phyloP scores from a whole-genome alignment of 768 basidiomycete genomes.

The Coprinopsis strossmayeri region DNA sequence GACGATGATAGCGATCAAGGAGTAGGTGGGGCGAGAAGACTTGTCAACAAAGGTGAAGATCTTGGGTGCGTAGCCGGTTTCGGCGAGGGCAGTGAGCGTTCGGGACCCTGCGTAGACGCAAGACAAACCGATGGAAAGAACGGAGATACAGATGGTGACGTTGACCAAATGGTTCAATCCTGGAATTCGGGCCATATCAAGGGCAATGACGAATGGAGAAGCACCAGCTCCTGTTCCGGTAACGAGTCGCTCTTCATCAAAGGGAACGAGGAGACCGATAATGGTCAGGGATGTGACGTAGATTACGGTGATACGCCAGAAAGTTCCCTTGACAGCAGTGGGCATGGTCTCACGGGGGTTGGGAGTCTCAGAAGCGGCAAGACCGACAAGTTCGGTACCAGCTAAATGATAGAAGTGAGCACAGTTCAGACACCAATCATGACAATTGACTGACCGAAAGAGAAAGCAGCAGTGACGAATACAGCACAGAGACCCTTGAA shows the following conservation, averaged over 20 bases:
- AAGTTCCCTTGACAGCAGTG: slow-evolving; percentile 39
- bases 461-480: slow-evolving; percentile 42
- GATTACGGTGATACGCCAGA: slow-evolving; percentile 44
- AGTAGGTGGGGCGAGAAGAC: slow-evolving; percentile 37
- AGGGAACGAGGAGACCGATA: slow-evolving; percentile 35
- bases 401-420: slow-evolving; percentile 17
- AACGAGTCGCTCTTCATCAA: slow-evolving; percentile 27
- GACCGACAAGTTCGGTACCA: slow-evolving; percentile 41
- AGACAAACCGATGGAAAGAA: slow-evolving; percentile 39
- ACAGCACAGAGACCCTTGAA: slow-evolving; percentile 41
- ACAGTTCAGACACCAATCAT: background rate
- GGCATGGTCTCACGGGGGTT: slow-evolving; percentile 39
- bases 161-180: slow-evolving; percentile 40
- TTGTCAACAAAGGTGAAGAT: slow-evolving; percentile 41
- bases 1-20: slow-evolving; percentile 28
- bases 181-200: slow-evolving; percentile 32
- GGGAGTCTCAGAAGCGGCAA: slow-evolving; percentile 40
- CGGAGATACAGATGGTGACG: slow-evolving; percentile 38
- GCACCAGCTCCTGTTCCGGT: slow-evolving; percentile 33
- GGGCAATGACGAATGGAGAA: slow-evolving; percentile 40
- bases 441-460: slow-evolving; percentile 24
- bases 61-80: slow-evolving; percentile 41
- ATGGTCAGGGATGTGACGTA: slow-evolving; percentile 38
- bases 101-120: slow-evolving; percentile 41
- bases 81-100: slow-evolving; percentile 38